A percentile compares a stretch with the other conserved stretches of the same genome.
Evolutionary conservation across 345 rosid species (phyloP).

Genomic region (Gossypium mustelinum): DNA sequence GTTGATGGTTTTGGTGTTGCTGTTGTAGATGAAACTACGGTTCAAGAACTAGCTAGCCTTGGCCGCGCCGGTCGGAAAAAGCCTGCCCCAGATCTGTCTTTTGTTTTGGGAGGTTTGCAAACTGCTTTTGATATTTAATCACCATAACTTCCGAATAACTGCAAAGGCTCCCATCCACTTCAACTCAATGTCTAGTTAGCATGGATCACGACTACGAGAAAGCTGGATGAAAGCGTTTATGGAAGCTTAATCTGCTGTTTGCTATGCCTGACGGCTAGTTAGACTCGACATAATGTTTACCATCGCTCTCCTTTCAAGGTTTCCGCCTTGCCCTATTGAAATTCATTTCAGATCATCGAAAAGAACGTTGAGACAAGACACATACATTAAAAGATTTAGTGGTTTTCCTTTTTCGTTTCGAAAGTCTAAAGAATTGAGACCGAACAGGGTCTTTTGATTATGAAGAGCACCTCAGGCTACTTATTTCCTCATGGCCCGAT

Average conservation of each 20-base stretch:
- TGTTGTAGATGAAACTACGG: background rate
- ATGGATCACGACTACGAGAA: background rate
- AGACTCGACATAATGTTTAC: background rate
- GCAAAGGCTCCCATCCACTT: background rate
- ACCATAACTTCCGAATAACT: background rate
- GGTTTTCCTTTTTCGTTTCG: background rate
- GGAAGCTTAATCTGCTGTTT: background rate
- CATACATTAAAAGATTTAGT: background rate
- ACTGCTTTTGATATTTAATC: background rate
- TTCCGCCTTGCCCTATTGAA: background rate
- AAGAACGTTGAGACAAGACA: background rate
- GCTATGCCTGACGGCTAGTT: background rate
- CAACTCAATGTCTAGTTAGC: background rate
- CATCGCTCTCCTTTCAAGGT: background rate
- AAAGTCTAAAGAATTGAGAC: background rate
- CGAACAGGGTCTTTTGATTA: background rate
- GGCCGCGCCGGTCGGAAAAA: background rate
- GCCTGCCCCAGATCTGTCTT: background rate
- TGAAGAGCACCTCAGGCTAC: background rate
- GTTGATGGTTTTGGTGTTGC: slow-evolving; percentile 21
- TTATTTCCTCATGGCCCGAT: background rate
- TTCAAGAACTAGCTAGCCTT: background rate
- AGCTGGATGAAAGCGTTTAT: background rate
- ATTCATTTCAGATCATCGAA: background rate
- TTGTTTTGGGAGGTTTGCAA: slow-evolving; percentile 1